Conservation (phyloP, 345 rosid species). For the Crucihimalaya himalaica region DNA sequence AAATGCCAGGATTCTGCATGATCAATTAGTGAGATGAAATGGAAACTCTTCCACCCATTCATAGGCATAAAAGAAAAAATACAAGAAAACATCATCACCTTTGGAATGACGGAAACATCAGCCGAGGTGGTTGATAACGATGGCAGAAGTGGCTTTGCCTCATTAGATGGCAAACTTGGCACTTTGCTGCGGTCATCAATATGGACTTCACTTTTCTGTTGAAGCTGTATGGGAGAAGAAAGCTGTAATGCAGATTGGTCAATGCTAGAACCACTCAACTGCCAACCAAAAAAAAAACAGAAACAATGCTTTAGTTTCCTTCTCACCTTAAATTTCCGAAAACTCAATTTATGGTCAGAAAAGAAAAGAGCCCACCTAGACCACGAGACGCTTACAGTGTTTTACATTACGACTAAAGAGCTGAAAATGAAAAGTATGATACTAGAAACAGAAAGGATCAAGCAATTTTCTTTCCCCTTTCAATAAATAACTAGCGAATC, state of each 20-base stretch:
- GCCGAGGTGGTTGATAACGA: conserved; percentile 43
- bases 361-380: conserved; percentile 1
- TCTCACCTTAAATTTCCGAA: not conserved
- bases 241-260: conserved; percentile 52
- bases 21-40: not conserved
- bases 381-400: conserved; percentile 13
- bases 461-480: not conserved
- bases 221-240: conserved; percentile 55
- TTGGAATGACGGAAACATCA: conserved; percentile 59
- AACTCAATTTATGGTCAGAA: not conserved
- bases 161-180: conserved; percentile 28
- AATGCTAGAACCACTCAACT: conserved; percentile 51
- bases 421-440: conserved; percentile 12
- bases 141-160: conserved; percentile 48
- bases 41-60: conserved; percentile 1
- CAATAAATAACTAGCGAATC: not conserved
- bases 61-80: conserved; percentile 16
- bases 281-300: conserved; percentile 31
- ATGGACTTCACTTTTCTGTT: conserved; percentile 58
- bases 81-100: conserved; percentile 45
- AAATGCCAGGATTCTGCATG: conserved; percentile 50
- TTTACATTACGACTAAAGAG: conserved; percentile 5
- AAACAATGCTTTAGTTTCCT: not conserved
- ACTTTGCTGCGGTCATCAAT: conserved; percentile 62
- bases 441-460: not conserved